phyloP scores from a whole-genome alignment of 345 rosid genomes.

The Salix suchowensis region DNA sequence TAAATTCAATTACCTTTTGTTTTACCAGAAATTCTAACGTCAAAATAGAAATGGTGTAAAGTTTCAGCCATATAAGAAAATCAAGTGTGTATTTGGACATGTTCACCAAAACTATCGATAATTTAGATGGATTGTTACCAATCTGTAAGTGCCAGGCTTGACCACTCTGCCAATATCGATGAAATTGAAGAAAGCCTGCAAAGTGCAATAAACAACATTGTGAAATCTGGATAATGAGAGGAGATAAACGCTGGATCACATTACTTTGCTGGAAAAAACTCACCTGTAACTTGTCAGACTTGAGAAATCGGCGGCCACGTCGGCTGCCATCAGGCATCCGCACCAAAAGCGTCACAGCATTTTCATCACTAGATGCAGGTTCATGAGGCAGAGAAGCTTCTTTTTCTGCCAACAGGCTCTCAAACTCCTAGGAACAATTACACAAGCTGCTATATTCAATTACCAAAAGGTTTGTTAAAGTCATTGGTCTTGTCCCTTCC shows the following conservation, averaged over 20 bases:
- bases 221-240: not conserved
- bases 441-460: constrained; percentile 7
- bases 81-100: not conserved
- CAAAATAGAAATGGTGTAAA: not conserved
- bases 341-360: constrained; percentile 79
- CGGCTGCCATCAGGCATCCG: constrained; percentile 95
- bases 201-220: constrained; percentile 5
- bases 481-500: not conserved
- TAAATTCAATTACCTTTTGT: not conserved
- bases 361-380: constrained; percentile 77
- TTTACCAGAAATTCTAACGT: not conserved
- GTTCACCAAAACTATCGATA: not conserved
- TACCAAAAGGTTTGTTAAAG: not conserved
- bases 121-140: constrained; percentile 48
- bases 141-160: constrained; percentile 83
- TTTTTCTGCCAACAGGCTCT: constrained; percentile 75
- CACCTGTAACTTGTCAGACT: constrained; percentile 76
- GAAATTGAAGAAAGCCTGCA: constrained; percentile 89
- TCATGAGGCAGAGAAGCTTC: constrained; percentile 91
- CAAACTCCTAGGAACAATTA: constrained; percentile 50
- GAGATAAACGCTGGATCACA: not conserved
- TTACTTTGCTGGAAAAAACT: constrained; percentile 13
- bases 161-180: constrained; percentile 81
- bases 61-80: not conserved
- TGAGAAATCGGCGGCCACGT: constrained; percentile 86